A percentile compares a stretch with the other conserved stretches of the same genome.
phyloP scores from a whole-genome alignment of 2,329 filamentous ascomycete species.

The Gaeumannomyces sp. region DNA sequence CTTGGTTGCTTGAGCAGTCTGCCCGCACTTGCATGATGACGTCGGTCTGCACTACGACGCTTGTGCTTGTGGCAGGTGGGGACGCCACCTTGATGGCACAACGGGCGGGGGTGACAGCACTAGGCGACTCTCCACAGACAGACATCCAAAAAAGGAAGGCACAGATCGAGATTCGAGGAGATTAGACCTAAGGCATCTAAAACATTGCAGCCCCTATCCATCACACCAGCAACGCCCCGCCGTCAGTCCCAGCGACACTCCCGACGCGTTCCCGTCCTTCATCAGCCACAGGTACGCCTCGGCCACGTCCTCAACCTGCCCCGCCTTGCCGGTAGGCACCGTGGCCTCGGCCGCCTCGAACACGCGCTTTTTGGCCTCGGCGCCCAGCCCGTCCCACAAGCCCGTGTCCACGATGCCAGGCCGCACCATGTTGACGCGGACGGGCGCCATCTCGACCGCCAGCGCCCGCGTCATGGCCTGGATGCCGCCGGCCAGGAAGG shows the following conservation, averaged over 20 bases:
- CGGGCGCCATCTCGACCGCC: conserved; percentile 56
- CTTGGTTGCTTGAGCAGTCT: no score
- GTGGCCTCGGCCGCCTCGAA: conserved; percentile 16
- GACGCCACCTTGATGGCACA: not conserved
- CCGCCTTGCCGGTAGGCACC: conserved; percentile 18
- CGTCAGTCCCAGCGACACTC: conserved; percentile 18
- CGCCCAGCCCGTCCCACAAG: conserved; percentile 27
- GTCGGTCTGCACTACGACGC: not conserved
- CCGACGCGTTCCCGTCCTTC: conserved; percentile 23
- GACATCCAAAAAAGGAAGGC: no score
- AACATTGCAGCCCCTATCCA: no score
- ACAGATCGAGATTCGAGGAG: no score
- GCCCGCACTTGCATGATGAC: not conserved
- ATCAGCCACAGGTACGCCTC: conserved; percentile 24
- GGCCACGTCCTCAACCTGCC: conserved; percentile 21
- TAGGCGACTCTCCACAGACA: no score
- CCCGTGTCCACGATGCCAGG: conserved; percentile 49
- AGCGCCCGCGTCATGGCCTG: conserved; percentile 48
- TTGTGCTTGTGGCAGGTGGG: not conserved
- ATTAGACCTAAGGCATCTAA: no score
- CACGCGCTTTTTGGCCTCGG: conserved; percentile 17
- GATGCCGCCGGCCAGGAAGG: conserved; percentile 41
- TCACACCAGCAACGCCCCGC: conserved; percentile 17
- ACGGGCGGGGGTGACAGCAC: no score
- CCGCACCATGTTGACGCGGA: conserved; percentile 56